phyloP scores from a whole-genome alignment of 306 rosid genomes.

The Comarum palustre region DNA sequence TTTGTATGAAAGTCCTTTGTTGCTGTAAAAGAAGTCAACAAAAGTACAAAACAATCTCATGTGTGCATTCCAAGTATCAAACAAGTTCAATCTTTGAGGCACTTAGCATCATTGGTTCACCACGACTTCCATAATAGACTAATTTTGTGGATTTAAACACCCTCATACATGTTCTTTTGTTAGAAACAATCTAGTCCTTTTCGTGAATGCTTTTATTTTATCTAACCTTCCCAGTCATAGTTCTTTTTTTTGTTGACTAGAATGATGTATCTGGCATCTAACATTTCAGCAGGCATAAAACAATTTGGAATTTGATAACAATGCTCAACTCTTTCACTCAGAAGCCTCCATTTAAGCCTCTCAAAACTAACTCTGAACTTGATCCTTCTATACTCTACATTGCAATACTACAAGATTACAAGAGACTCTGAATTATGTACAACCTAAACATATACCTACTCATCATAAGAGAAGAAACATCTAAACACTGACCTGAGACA shows the following conservation, averaged over 20 bases:
- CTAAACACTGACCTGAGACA: conserved; percentile 57
- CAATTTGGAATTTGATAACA: not conserved
- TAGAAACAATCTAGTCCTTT: not conserved
- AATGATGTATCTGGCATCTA: not conserved
- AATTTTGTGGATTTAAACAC: not conserved
- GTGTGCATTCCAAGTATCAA: not conserved
- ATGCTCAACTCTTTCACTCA: not conserved
- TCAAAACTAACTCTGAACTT: not conserved
- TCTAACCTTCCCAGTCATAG: not conserved
- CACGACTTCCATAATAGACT: not conserved
- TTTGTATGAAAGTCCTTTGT: conserved; percentile 76
- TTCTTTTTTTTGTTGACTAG: no score
- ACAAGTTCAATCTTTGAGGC: not conserved
- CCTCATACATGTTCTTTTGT: not conserved
- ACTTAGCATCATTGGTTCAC: no score
- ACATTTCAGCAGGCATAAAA: not conserved
- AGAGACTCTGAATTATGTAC: not conserved
- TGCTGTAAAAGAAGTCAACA: conserved; percentile 42
- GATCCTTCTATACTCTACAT: not conserved
- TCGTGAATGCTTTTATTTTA: not conserved
- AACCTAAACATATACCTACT: not conserved
- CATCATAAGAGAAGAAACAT: not conserved
- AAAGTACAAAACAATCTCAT: not conserved
- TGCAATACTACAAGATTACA: not conserved
- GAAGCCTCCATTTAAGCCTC: not conserved